Percentiles rank a stretch among this genome's conserved stretches.
Conservation (phyloP, 352 stramenopile species). For the Phytophthora cryptogea region DNA sequence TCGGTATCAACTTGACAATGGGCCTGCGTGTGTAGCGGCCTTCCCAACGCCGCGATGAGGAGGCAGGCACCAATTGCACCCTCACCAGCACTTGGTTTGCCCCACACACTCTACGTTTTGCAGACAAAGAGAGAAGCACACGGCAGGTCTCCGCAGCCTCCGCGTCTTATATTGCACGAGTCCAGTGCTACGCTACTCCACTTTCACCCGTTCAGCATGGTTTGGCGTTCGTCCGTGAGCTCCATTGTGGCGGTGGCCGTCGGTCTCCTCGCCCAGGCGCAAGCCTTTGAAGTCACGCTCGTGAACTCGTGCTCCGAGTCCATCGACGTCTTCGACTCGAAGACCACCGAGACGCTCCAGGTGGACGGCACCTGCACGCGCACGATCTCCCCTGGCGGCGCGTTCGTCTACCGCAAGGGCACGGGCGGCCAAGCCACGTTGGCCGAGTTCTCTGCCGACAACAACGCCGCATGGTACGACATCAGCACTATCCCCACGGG, state of each 20-base stretch:
- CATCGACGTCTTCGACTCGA: slow-evolving; percentile 59
- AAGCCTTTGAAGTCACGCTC: slow-evolving; percentile 50
- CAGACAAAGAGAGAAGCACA: slow-evolving; percentile 34
- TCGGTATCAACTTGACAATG: slow-evolving; percentile 17
- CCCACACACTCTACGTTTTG: slow-evolving; percentile 29
- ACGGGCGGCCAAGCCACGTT: slow-evolving; percentile 55
- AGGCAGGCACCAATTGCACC: slow-evolving; percentile 17
- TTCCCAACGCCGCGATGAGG: slow-evolving; percentile 17
- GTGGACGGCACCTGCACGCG: slow-evolving; percentile 36
- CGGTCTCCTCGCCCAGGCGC: slow-evolving; percentile 26
- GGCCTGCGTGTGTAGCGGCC: slow-evolving; percentile 5
- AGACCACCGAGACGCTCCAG: slow-evolving; percentile 36
- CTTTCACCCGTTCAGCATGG: slow-evolving; percentile 23
- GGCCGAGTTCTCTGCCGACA: slow-evolving; percentile 70
- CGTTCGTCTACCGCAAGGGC: slow-evolving; percentile 56
- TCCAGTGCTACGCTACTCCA: background rate
- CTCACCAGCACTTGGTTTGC: slow-evolving; percentile 4
- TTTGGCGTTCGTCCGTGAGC: slow-evolving; percentile 31
- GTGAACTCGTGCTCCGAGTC: slow-evolving; percentile 51
- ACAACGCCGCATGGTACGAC: slow-evolving; percentile 63
- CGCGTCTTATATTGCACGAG: slow-evolving; percentile 28
- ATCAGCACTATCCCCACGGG: slow-evolving; percentile 82
- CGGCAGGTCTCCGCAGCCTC: slow-evolving; percentile 19
- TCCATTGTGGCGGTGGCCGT: slow-evolving; percentile 30
- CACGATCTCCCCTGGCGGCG: slow-evolving; percentile 37